Conservation (phyloP, 2,329 filamentous ascomycete species). For the Aspergillus sp. region DNA sequence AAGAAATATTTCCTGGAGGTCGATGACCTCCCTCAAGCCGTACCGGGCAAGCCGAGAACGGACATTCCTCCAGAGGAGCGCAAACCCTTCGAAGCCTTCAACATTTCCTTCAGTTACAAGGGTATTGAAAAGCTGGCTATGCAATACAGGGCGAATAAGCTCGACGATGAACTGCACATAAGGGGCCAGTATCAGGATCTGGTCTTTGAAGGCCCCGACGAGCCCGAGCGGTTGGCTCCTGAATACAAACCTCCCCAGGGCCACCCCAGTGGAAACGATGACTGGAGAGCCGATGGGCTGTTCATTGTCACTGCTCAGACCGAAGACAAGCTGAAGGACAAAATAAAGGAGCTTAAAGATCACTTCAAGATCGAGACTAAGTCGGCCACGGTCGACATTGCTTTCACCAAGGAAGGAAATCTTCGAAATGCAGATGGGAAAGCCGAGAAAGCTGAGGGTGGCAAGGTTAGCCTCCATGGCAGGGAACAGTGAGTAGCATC, state of each 20-base stretch:
- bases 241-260: constrained; percentile 10
- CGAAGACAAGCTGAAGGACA: constrained; percentile 4
- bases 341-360: constrained; percentile 6
- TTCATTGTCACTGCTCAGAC: constrained; percentile 12
- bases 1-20: neutral
- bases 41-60: neutral
- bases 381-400: constrained; percentile 3
- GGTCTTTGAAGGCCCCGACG: constrained; percentile 11
- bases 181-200: constrained; percentile 12
- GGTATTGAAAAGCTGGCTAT: constrained; percentile 2
- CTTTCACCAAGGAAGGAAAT: constrained; percentile 3
- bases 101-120: constrained; percentile 8
- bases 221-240: constrained; percentile 3
- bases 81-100: constrained; percentile 6
- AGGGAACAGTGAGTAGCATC: constrained; percentile 4
- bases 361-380: constrained; percentile 6
- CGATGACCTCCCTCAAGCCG: neutral
- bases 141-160: neutral
- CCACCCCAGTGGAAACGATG: constrained; percentile 1
- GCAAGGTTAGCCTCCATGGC: constrained; percentile 4
- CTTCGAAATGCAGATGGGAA: constrained; percentile 4
- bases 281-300: constrained; percentile 9
- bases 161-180: constrained; percentile 5
- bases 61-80: neutral
- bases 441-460: neutral